phyloP scores from a whole-genome alignment of 805 yeast species.

The Yarrowia sp. region DNA sequence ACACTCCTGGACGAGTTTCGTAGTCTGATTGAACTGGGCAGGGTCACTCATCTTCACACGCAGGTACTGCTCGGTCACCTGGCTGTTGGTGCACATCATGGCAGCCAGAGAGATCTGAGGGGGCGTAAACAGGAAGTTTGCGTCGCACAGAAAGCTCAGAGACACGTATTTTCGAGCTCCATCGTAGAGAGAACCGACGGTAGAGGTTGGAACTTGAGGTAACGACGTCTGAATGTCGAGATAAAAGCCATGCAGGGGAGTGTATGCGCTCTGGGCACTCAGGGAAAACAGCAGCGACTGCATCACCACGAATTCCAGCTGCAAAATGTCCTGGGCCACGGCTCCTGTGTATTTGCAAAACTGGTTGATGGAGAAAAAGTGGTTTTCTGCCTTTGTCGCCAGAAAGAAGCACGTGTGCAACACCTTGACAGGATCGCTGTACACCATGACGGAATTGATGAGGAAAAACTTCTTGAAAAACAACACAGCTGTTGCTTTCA shows the following conservation, averaged over 20 bases:
- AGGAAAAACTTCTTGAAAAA: constrained; percentile 84
- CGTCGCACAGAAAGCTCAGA: constrained; percentile 79
- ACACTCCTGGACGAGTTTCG: constrained; percentile 47
- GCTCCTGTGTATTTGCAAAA: constrained; percentile 65
- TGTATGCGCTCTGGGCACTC: constrained; percentile 84
- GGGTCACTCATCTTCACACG: constrained; percentile 61
- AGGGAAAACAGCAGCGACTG: constrained; percentile 80
- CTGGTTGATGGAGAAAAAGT: constrained; percentile 81
- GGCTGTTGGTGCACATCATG: constrained; percentile 69
- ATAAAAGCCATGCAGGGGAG: constrained; percentile 93
- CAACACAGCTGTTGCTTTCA: constrained; percentile 81
- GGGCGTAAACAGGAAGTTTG: constrained; percentile 79
- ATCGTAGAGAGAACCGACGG: constrained; percentile 74
- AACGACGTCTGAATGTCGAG: constrained; percentile 78
- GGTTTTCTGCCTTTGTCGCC: constrained; percentile 93
- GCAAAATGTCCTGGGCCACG: constrained; percentile 68
- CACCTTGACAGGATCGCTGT: constrained; percentile 77
- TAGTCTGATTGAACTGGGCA: constrained; percentile 21
- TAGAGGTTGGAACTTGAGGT: constrained; percentile 52
- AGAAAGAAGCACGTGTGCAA: constrained; percentile 82
- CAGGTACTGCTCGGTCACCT: constrained; percentile 70
- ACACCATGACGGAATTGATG: constrained; percentile 81
- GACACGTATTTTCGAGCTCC: constrained; percentile 68
- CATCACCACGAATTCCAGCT: constrained; percentile 78
- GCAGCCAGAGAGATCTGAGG: constrained; percentile 96